Evolutionary conservation across 1,284 basidiomycete genomes (phyloP), one percentile per base, ranked within the genome.

Genomic region (Anthracocystis walkeri): DNA sequence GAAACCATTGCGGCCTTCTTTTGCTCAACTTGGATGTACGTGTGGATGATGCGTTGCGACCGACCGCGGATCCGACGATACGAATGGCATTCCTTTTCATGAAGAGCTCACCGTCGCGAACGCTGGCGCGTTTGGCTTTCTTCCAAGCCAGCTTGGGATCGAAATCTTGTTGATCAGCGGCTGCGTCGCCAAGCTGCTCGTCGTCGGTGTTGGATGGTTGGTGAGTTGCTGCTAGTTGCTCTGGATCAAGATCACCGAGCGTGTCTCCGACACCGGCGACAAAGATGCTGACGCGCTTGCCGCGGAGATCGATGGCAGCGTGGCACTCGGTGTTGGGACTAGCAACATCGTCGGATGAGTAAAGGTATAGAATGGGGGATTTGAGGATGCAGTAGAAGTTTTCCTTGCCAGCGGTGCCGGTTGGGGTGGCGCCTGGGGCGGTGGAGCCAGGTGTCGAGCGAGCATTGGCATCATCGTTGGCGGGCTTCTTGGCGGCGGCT

Each of bases 21-120:
- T 62, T 53, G 23, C 42, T 55, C 10, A 55, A 33, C 31, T 54
- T 58, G 42, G 50, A 54, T 1, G 23, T 31, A 21, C 60, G 60
- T 14, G 59, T 63, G 42, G 69, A 55, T 1, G 65, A 58, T 8
- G 33, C 0, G 54, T 33, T 58, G 38, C 68, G 62, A 27, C 61
- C 64, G 7, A 27, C 3, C 11, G 63, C 55, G 14, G 59, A 58
- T 8, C 71, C 76, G 21, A 83, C 71, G 53, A 84, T 80, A 49
- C 80, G 77, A 14, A 84, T 72, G 16, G 82, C 82, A 41, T 83
- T 84, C 25, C 82, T 75, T 55, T 82, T 81, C 66, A 77, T 74
- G 55, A 83, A 84, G 11, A 84, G 79, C 64, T 83, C 78, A n/a
- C 80, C 80, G 38, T 83, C 81, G 40, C 70, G 69, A 7, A 79